Evolutionary conservation across 1,284 basidiomycete species (phyloP).

Genomic region (Ganoderma lingzhi): DNA sequence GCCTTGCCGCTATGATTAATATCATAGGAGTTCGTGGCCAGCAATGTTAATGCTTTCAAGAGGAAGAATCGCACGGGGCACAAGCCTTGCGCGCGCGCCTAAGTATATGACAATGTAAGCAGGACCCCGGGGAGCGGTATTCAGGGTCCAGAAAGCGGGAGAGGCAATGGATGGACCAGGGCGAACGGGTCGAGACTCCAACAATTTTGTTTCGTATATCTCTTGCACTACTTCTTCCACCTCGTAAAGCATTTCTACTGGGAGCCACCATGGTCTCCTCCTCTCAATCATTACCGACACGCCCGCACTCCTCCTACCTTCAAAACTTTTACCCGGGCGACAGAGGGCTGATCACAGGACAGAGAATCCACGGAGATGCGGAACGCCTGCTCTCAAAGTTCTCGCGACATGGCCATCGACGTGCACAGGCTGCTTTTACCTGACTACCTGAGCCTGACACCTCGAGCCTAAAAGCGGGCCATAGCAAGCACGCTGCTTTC

Average conservation of each 20-base stretch:
- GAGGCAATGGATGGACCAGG: not conserved
- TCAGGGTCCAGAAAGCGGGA: not conserved
- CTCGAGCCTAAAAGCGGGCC: slow-evolving; percentile 18
- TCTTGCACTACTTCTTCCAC: not conserved
- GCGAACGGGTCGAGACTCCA: not conserved
- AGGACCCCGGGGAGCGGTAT: not conserved
- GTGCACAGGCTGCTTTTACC: not conserved
- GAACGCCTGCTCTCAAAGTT: slow-evolving; percentile 27
- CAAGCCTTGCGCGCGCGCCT: not conserved
- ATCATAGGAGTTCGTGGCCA: too few species aligned
- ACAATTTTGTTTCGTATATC: not conserved
- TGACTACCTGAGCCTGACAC: slow-evolving; percentile 5
- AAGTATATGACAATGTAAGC: not conserved
- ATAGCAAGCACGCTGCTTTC: slow-evolving; percentile 19
- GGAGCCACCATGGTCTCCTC: slow-evolving; percentile 11
- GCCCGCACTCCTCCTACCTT: not conserved
- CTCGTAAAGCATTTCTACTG: not conserved
- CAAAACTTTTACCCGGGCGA: slow-evolving; percentile 8
- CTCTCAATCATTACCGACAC: not conserved
- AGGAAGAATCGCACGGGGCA: too few species aligned
- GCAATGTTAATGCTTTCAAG: too few species aligned
- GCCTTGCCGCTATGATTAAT: too few species aligned
- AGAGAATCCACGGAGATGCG: slow-evolving; percentile 28
- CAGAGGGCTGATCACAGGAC: slow-evolving; percentile 27
- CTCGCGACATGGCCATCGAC: slow-evolving; percentile 18